Conservation (phyloP, 495 filamentous ascomycete genomes). For the Podospora pseudoanserina region DNA sequence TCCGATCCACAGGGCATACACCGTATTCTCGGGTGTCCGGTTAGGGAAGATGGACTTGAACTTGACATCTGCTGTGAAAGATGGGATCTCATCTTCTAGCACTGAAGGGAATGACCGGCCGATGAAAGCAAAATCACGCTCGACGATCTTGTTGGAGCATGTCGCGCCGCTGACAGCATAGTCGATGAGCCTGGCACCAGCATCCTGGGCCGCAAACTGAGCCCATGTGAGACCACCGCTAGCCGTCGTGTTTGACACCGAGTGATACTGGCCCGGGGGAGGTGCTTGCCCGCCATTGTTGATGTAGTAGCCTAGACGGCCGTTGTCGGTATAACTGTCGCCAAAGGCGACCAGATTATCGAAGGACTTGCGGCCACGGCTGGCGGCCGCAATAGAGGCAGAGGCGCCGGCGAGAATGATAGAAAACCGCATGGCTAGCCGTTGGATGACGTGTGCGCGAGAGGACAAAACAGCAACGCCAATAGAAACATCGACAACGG, state of each 20-base stretch:
- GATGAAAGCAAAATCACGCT: conserved; percentile 47
- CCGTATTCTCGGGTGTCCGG: conserved; percentile 53
- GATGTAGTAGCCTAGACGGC: conserved; percentile 58
- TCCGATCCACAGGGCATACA: conserved; percentile 74
- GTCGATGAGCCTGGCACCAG: conserved; percentile 61
- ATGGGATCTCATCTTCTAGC: conserved; percentile 63
- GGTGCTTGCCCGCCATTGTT: conserved; percentile 55
- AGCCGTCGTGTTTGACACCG: conserved; percentile 45
- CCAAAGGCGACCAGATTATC: conserved; percentile 52
- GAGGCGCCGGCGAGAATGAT: conserved; percentile 26
- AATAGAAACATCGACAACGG: background rate
- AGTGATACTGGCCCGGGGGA: conserved; percentile 53
- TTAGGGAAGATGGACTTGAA: conserved; percentile 50
- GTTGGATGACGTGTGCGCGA: background rate
- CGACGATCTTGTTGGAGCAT: conserved; percentile 64
- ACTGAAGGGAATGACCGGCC: conserved; percentile 57
- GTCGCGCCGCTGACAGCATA: conserved; percentile 69
- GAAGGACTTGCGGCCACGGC: conserved; percentile 19
- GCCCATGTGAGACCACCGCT: conserved; percentile 67
- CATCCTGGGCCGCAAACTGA: conserved; percentile 54
- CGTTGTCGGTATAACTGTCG: conserved; percentile 74
- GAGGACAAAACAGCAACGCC: background rate
- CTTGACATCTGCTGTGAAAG: conserved; percentile 59
- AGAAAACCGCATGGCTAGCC: conserved; percentile 26
- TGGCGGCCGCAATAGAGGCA: conserved; percentile 23